These are phyloP conservation scores for Canna indica DNA, from an alignment of 176 grass and related monocot genomes.

Conservation along the genomic window DNA sequence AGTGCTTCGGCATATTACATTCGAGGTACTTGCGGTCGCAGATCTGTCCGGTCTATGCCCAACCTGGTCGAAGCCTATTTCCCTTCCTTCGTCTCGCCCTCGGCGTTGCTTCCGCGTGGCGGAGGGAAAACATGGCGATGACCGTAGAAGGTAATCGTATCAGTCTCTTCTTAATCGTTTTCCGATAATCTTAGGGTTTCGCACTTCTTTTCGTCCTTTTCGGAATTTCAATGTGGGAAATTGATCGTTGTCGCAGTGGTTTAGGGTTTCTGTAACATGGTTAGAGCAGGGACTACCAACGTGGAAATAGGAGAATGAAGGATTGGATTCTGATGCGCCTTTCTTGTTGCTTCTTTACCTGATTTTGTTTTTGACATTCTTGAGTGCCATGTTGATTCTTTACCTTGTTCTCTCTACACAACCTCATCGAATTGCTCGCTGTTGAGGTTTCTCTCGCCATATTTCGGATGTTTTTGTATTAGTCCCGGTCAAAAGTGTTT, in stretches of 20 bases:
- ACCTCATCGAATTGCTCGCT: not conserved
- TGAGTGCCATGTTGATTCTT: too few species aligned
- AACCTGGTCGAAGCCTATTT: not conserved
- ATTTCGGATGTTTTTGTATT: not conserved
- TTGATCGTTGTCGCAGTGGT: not conserved
- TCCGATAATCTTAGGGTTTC: not conserved
- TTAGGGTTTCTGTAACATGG: not conserved
- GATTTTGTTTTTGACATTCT: not conserved
- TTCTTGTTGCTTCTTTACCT: not conserved
- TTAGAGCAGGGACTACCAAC: not conserved
- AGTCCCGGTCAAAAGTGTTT: not conserved
- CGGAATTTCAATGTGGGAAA: not conserved
- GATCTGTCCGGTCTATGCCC: not conserved
- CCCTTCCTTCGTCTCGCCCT: not conserved
- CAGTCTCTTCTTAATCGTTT: not conserved
- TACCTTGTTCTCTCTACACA: not conserved
- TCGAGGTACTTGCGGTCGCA: not conserved
- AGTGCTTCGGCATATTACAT: too few species aligned
- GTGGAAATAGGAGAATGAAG: not conserved
- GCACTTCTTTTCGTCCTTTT: not conserved
- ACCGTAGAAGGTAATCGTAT: conserved; percentile 47
- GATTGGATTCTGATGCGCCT: not conserved
- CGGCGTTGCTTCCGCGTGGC: not conserved
- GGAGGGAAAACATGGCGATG: conserved; percentile 50
- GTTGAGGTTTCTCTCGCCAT: not conserved